These are phyloP conservation scores for Populus nigra DNA, from an alignment of 345 rosid species.

Conservation along the genomic window DNA sequence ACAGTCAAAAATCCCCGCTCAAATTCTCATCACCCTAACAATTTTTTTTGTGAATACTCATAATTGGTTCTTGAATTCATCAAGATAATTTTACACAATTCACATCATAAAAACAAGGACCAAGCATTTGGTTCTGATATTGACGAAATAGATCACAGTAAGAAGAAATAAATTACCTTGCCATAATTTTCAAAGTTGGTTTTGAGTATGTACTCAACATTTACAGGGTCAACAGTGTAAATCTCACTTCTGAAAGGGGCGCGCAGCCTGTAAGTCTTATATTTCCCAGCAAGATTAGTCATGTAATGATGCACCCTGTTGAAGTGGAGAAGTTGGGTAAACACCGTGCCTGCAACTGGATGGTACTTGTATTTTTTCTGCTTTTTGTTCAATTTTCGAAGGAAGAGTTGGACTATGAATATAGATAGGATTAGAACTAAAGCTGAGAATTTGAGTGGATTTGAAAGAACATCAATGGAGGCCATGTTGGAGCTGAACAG, in stretches of 20 bases:
- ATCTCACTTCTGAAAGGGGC: slow-evolving; percentile 31
- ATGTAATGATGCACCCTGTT: slow-evolving; percentile 48
- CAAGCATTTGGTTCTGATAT: too few species aligned
- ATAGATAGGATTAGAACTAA: slow-evolving; percentile 18
- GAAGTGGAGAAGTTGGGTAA: slow-evolving; percentile 56
- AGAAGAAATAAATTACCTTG: slow-evolving; percentile 24
- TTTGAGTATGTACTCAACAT: slow-evolving; percentile 41
- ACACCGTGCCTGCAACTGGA: slow-evolving; percentile 51
- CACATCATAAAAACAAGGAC: too few species aligned
- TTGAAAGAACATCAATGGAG: slow-evolving; percentile 14
- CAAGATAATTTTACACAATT: too few species aligned
- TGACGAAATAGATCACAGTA: slow-evolving; percentile 42
- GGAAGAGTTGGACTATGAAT: slow-evolving; percentile 7
- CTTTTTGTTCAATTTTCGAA: slow-evolving; percentile 1
- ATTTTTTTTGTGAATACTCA: too few species aligned
- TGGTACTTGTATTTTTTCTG: slow-evolving; percentile 32
- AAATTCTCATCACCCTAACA: background rate
- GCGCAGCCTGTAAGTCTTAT: slow-evolving; percentile 28
- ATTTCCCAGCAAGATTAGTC: slow-evolving; percentile 36
- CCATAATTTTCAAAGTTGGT: slow-evolving; percentile 44
- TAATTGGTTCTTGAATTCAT: slow-evolving; percentile 11
- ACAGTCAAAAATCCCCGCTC: background rate
- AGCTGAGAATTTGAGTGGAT: slow-evolving; percentile 14
- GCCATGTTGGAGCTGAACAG: background rate
- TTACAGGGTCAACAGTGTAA: slow-evolving; percentile 39